phyloP scores from a whole-genome alignment of 805 yeast species.

The Brettanomyces bruxellensis region DNA sequence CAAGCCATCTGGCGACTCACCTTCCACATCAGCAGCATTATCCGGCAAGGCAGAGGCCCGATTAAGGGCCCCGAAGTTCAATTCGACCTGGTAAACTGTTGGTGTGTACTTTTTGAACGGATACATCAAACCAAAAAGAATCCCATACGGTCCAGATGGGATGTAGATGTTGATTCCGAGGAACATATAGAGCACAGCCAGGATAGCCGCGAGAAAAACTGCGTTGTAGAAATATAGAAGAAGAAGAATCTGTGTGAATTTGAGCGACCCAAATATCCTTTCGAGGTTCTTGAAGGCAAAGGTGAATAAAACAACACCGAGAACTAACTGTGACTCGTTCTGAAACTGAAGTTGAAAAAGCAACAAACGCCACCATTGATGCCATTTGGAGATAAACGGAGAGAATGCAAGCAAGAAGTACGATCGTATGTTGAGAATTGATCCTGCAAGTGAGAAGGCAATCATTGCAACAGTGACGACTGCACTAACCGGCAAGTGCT shows the following conservation, averaged over 20 bases:
- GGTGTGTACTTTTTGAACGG: conserved; percentile 33
- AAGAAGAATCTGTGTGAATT: conserved; percentile 38
- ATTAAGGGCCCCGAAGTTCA: conserved; percentile 22
- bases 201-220: conserved; percentile 23
- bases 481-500: conserved; percentile 31
- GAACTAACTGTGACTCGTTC: conserved; percentile 49
- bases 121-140: conserved; percentile 29
- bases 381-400: conserved; percentile 47
- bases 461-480: conserved; percentile 28
- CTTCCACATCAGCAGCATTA: conserved; percentile 12
- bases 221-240: conserved; percentile 41
- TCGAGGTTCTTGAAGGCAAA: conserved; percentile 48
- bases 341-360: conserved; percentile 43
- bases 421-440: conserved; percentile 36
- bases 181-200: conserved; percentile 24
- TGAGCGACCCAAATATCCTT: conserved; percentile 46
- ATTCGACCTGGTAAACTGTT: conserved; percentile 28
- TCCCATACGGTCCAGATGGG: conserved; percentile 35
- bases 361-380: conserved; percentile 48
- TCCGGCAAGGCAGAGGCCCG: conserved; percentile 5
- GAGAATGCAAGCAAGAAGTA: conserved; percentile 33
- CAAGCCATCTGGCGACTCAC: neutral
- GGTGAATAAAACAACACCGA: conserved; percentile 35
- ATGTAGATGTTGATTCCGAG: conserved; percentile 33
- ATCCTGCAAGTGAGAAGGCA: conserved; percentile 29